Evolutionary conservation across 2,329 filamentous ascomycete species (phyloP).

Genomic region (Pezizomycotina sp.): DNA sequence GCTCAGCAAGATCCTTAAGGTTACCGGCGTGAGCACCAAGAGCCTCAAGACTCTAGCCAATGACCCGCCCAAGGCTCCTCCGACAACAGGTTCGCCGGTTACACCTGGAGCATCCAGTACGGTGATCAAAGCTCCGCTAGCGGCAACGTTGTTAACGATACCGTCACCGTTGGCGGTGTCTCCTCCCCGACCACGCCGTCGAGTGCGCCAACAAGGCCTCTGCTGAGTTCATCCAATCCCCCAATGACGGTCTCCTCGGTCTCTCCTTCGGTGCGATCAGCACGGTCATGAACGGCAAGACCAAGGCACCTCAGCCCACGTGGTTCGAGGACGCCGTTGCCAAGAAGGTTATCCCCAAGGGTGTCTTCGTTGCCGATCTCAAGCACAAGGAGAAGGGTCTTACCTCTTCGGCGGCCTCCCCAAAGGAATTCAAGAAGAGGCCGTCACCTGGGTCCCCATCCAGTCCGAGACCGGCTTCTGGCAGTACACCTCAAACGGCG

Average conservation of each 20-base stretch:
- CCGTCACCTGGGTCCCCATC: conserved; percentile 37
- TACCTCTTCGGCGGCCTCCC: conserved; percentile 42
- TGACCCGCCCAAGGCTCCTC: conserved; percentile 37
- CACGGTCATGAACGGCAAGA: too few relatives aligned
- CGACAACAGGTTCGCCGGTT: conserved; percentile 36
- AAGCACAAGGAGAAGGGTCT: conserved; percentile 33
- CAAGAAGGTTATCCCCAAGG: too few relatives aligned
- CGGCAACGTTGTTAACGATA: conserved; percentile 48
- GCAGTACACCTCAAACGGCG: conserved; percentile 39
- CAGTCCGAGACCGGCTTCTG: conserved; percentile 39
- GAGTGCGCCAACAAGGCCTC: conserved; percentile 48
- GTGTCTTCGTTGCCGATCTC: too few relatives aligned
- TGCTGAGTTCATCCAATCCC: conserved; percentile 38
- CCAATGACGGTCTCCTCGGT: conserved; percentile 49
- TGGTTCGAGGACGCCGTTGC: conserved; percentile 61
- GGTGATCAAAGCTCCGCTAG: conserved; percentile 52
- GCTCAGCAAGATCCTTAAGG: too few relatives aligned
- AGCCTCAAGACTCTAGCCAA: conserved; percentile 41
- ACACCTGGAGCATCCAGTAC: conserved; percentile 49
- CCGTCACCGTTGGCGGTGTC: conserved; percentile 45
- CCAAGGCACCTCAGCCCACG: too few relatives aligned
- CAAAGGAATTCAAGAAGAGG: conserved; percentile 39
- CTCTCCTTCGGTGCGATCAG: conserved; percentile 49
- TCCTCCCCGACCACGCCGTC: conserved; percentile 45
- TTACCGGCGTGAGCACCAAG: too few relatives aligned